A percentile compares a stretch with the other conserved stretches of the same genome.
Evolutionary conservation across 2,329 filamentous ascomycete genomes (phyloP).

Genomic region (Trichoderma afroharzianum): DNA sequence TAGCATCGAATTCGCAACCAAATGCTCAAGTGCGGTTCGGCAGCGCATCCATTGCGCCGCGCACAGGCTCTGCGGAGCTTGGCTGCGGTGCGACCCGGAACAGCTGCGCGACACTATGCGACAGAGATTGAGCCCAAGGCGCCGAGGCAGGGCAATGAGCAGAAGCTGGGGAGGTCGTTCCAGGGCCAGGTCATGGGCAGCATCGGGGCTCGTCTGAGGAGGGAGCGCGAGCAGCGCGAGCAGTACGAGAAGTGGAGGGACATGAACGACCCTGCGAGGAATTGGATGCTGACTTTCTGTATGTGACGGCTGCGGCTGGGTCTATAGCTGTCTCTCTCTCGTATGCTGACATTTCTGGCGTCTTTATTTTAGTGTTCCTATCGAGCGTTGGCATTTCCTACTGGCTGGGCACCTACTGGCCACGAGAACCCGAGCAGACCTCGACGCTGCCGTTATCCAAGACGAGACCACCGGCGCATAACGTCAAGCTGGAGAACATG

Average conservation of each 20-base stretch:
- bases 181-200: slow-evolving; percentile 59
- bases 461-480: slow-evolving; percentile 51
- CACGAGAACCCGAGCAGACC: slow-evolving; percentile 45
- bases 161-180: slow-evolving; percentile 43
- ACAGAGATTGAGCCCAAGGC: slow-evolving; percentile 36
- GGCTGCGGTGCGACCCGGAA: slow-evolving; percentile 19
- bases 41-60: slow-evolving; percentile 29
- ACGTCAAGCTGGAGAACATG: slow-evolving; percentile 59
- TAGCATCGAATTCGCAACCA: background rate
- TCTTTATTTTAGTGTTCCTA: slow-evolving; percentile 47
- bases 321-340: background rate
- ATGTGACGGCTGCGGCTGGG: slow-evolving; percentile 22
- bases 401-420: slow-evolving; percentile 55
- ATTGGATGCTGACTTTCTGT: slow-evolving; percentile 55
- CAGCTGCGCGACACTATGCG: slow-evolving; percentile 30
- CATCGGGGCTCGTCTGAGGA: slow-evolving; percentile 50
- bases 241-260: slow-evolving; percentile 44
- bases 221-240: slow-evolving; percentile 53
- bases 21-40: slow-evolving; percentile 21
- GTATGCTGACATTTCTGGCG: background rate
- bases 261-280: slow-evolving; percentile 40
- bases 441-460: slow-evolving; percentile 59
- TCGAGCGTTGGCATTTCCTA: slow-evolving; percentile 52
- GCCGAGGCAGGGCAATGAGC: slow-evolving; percentile 33
- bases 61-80: slow-evolving; percentile 31